Conservation (phyloP, 768 basidiomycete species). For the Lactifluus piperatus region DNA sequence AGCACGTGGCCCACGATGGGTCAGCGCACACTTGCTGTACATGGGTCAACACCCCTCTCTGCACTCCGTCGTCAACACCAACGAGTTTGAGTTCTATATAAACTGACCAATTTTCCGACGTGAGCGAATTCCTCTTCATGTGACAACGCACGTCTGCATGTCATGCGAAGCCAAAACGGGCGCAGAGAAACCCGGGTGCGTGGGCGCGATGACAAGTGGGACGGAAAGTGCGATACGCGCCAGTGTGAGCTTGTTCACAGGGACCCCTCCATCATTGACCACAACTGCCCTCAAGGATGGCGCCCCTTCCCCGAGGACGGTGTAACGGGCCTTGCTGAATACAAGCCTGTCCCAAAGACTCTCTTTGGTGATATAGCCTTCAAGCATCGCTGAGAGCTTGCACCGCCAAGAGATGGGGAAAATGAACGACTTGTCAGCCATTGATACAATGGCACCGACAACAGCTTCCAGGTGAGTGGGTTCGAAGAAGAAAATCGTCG, state of each 20-base stretch:
- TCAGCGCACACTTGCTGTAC: conserved; percentile 54
- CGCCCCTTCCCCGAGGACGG: conserved; percentile 51
- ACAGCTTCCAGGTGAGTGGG: no score
- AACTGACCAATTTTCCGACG: no score
- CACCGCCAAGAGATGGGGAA: conserved; percentile 71
- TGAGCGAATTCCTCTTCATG: no score
- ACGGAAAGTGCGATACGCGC: conserved; percentile 70
- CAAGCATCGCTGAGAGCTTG: conserved; percentile 62
- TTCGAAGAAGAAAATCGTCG: no score
- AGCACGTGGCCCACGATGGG: conserved; percentile 59
- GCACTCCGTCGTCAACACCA: conserved; percentile 55
- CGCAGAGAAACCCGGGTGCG: conserved; percentile 51
- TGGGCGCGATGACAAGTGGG: conserved; percentile 58
- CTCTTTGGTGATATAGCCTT: no score
- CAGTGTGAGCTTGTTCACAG: conserved; percentile 43
- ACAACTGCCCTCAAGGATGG: conserved; percentile 55
- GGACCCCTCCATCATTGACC: conserved; percentile 56
- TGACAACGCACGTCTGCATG: no score
- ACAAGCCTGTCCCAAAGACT: conserved; percentile 82
- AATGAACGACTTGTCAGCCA: no score
- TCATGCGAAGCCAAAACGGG: conserved; percentile 77
- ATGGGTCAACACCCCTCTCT: conserved; percentile 58
- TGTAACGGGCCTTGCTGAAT: conserved; percentile 56
- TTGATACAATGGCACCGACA: no score
- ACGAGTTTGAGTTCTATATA: no score